Base-by-base conservation (phyloP, 768 basidiomycete species). In the Suillus occidentalis region DNA sequence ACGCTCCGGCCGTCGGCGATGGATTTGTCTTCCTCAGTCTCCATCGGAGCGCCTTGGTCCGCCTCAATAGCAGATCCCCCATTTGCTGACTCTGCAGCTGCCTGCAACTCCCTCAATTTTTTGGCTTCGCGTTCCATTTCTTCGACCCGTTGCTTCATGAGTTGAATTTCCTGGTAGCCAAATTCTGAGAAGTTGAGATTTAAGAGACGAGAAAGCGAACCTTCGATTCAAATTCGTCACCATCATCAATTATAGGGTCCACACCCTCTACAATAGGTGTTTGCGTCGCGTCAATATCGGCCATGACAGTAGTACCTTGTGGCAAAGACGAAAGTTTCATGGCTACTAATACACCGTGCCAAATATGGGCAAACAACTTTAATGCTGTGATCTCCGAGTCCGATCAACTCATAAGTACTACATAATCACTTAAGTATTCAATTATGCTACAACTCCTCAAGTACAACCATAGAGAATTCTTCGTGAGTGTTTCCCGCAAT, bases 71-170 rank as follows among this genome's bases (percentile, higher is more conserved):
- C 84, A 49, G 83, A 84, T 40, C 74, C 78, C 67, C 77, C 76
- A 70, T 80, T 78, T 68, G 84, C 85, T 70, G 85, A 79, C 72
- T 88, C 87, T 65, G 86, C 90, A 31, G 89, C 89, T 49, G 91
- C 92, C 70, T 95, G 93, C 60, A 96, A 84, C 74, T 95, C 92
- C 60, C 92, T 84, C 68, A 96, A 78, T 74, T 94, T 95, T 77
- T 86, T 89, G 2, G 94, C 94, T 76, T 95, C 94, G 61, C 87
- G 82, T 76, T 96, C 94, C 94, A 96, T 96, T 78, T 96, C 94
- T 71, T 89, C 92, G 8, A 95, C 94, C 64, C 94, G 83, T 70
- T 92, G 90, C 78, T 94, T 95, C 94, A 95, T 95, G 70, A 92
- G 84, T 73, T 87, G 81, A 63, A 95, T 91, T 83, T 95, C 94